Percentiles rank a stretch among this genome's conserved stretches.
Evolutionary conservation across 306 rosid species (phyloP).

Genomic region (Trifolium pratense): DNA sequence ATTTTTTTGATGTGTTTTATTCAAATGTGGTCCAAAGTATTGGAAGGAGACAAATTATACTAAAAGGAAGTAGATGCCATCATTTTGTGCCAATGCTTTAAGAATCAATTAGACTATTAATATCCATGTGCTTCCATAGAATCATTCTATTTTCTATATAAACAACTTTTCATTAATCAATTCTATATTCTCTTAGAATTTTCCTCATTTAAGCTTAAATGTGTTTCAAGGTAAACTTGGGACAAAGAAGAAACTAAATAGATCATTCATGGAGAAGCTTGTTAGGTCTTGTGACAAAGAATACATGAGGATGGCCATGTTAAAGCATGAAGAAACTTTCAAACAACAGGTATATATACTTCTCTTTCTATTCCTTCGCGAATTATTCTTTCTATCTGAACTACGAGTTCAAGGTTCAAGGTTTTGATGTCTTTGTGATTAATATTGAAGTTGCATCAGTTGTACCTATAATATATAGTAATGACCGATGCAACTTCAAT

Average conservation of each 20-base stretch:
- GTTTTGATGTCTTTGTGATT: background rate
- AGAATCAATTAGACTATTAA: conserved; percentile 43
- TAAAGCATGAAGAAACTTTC: conserved; percentile 90
- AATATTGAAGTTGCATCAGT: background rate
- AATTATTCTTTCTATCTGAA: conserved; percentile 5
- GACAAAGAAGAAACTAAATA: conserved; percentile 23
- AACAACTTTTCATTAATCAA: conserved; percentile 40
- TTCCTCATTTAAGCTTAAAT: conserved; percentile 52
- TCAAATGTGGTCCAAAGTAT: conserved; percentile 69
- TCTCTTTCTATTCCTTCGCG: conserved; percentile 25
- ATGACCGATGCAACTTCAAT: background rate
- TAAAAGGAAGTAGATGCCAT: conserved; percentile 57
- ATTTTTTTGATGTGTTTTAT: conserved; percentile 43
- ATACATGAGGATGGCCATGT: conserved; percentile 86
- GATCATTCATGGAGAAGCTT: conserved; percentile 72
- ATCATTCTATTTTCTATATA: conserved; percentile 37
- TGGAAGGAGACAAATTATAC: conserved; percentile 55
- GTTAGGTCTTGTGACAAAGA: conserved; percentile 72
- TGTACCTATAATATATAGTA: background rate
- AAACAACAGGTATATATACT: conserved; percentile 86
- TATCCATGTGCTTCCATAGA: conserved; percentile 25
- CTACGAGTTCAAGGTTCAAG: background rate
- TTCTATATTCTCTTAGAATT: conserved; percentile 27
- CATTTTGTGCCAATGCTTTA: conserved; percentile 48
- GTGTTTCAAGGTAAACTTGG: conserved; percentile 44